Percentiles rank a stretch among this genome's conserved stretches.
phyloP scores from a whole-genome alignment of 2,329 filamentous ascomycete genomes.

The Clarireedia sp. region DNA sequence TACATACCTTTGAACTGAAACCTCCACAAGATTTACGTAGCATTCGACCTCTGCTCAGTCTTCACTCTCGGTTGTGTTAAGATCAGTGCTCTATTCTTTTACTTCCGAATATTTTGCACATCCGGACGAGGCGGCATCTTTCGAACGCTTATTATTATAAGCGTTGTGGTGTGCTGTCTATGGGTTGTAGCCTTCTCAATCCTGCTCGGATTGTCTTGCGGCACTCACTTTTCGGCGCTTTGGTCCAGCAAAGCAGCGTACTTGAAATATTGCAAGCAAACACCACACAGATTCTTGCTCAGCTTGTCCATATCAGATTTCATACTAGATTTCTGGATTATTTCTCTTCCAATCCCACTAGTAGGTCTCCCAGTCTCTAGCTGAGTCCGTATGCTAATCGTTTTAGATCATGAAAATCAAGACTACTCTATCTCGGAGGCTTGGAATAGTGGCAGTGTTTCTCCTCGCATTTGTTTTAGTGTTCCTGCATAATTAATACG shows the following conservation, averaged over 20 bases:
- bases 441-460: conserved; percentile 1
- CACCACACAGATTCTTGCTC: background rate
- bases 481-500: background rate
- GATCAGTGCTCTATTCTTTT: conserved; percentile 3
- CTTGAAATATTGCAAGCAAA: background rate
- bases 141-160: background rate
- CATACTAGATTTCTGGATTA: background rate
- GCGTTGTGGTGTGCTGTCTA: background rate
- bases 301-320: background rate
- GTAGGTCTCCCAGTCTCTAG: background rate
- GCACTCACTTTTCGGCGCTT: background rate
- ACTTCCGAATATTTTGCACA: conserved; percentile 2
- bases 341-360: background rate
- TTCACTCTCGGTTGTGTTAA: background rate
- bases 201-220: background rate
- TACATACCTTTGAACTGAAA: background rate
- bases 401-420: background rate
- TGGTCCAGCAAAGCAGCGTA: background rate
- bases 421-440: background rate
- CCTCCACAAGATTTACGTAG: background rate
- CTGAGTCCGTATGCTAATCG: background rate
- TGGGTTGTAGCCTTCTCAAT: background rate
- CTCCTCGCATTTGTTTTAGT: conserved; percentile 4
- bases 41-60: background rate
- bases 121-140: background rate